Conservation (phyloP, 2,329 filamentous ascomycete species). For the Aspergillus pseudotamarii region DNA sequence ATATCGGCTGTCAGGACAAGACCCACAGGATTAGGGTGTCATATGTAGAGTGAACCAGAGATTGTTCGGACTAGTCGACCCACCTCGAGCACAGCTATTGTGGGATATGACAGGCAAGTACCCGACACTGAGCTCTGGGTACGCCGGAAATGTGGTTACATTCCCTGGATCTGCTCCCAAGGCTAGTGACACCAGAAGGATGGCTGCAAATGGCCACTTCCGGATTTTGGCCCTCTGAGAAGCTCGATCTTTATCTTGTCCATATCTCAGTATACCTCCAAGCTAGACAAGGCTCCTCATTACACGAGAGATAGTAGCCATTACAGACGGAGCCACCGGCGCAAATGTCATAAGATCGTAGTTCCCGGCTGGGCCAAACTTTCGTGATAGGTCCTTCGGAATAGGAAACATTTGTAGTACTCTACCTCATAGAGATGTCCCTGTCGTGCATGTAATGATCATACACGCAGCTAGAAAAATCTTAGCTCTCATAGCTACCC, state of each 20-base stretch:
- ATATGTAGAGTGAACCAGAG: neutral
- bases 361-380: neutral
- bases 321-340: neutral
- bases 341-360: neutral
- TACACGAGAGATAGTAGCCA: neutral
- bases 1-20: neutral
- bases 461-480: neutral
- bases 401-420: neutral
- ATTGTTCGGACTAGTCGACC: neutral
- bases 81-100: neutral
- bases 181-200: neutral
- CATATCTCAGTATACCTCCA: neutral
- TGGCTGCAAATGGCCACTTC: neutral
- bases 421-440: neutral
- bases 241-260: neutral
- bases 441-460: neutral
- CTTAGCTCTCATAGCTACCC: neutral
- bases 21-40: neutral
- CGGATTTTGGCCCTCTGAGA: neutral
- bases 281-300: neutral
- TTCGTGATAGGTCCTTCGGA: neutral
- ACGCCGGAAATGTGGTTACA: neutral
- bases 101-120: neutral
- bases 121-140: neutral
- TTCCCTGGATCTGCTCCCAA: neutral